Evolutionary conservation across 1,284 basidiomycete genomes (phyloP), one percentile per base, ranked within the genome.

Genomic region (Chalciporus sp.): DNA sequence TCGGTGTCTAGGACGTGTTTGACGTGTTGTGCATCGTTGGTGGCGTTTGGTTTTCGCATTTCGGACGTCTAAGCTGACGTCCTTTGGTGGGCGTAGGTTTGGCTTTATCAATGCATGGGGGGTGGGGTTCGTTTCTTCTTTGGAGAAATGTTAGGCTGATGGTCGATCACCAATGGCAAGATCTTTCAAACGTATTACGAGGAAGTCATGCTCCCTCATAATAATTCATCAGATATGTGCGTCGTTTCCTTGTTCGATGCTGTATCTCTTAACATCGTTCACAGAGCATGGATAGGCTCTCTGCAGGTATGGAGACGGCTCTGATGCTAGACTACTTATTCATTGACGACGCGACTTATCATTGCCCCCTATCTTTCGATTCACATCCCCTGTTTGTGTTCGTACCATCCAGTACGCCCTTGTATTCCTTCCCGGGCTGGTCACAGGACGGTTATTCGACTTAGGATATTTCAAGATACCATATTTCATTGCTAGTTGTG

Each of bases 201-300:
- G 42, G 57, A 66, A 35, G 66, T 63, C 27, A 20, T 69, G n/a
- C 61, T 74, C 27, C 60, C 57, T 4, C 7, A 62, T 3, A 58
- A 57, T 14, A 63, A 51, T 35, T 59, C 72, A 0, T 73, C 72
- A 23, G 42, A 60, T 19, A 74, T 75, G 66, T 68, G 48, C 42
- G 56, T 11, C 2, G 3, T 35, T 2, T 1, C 14, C 14, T 14
- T 20, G 17, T 37, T 5, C 19, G 4, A 1, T 19, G 6, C 19
- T 40, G 7, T 7, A 19, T 12, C 7, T 6, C 35, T 17, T 66
- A 7, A 64, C 31, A 2, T n/a, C 1, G n/a, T 52, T 45, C 1
- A 7, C 16, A 71, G 66, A 41, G 64, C 74, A 44, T 75, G 72
- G 74, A 74, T 75, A 19, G 74, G 74, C 28, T 74, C 74, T 8